Conservation (phyloP, 2,329 filamentous ascomycete species). For the Aspergillus carbonarius region DNA sequence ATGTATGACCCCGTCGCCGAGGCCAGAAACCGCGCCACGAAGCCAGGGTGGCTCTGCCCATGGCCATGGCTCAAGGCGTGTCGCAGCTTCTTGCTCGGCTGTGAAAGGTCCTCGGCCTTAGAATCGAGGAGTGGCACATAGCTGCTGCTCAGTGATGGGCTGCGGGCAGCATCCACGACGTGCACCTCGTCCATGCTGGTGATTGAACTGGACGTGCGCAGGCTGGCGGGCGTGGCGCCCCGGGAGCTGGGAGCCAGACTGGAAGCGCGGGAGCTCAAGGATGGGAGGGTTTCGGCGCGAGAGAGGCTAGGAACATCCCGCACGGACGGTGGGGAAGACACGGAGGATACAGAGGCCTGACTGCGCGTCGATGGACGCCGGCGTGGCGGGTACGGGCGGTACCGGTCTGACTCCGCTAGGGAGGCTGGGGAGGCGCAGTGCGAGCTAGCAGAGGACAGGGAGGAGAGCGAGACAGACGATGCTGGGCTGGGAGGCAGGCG, state of each 20-base stretch:
- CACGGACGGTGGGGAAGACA: slow-evolving; percentile 43
- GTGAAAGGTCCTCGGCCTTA: slow-evolving; percentile 39
- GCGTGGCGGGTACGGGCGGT: slow-evolving; percentile 36
- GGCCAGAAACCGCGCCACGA: slow-evolving; percentile 45
- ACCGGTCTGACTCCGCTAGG: slow-evolving; percentile 36
- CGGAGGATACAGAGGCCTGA: slow-evolving; percentile 39
- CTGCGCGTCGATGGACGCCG: slow-evolving; percentile 33
- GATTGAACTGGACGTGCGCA: slow-evolving; percentile 41
- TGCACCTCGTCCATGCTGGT: slow-evolving; percentile 32
- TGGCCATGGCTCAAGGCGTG: slow-evolving; percentile 22
- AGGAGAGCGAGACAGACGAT: slow-evolving; percentile 24
- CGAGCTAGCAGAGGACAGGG: slow-evolving; percentile 17
- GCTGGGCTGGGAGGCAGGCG: slow-evolving; percentile 30
- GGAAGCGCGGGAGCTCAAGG: slow-evolving; percentile 45
- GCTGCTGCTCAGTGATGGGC: slow-evolving; percentile 37
- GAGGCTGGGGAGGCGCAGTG: slow-evolving; percentile 23
- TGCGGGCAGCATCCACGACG: slow-evolving; percentile 34
- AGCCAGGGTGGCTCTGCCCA: slow-evolving; percentile 25
- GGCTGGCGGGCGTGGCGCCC: slow-evolving; percentile 42
- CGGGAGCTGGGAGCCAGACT: slow-evolving; percentile 45
- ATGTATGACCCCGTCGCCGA: slow-evolving; percentile 45
- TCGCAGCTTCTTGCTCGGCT: slow-evolving; percentile 45
- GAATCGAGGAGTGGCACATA: slow-evolving; percentile 37
- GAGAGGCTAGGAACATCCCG: slow-evolving; percentile 46
- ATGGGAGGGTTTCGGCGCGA: slow-evolving; percentile 41